These are phyloP conservation scores for Cyanodermella asteris DNA, from an alignment of 2,329 filamentous ascomycete genomes.

Conservation along the genomic window DNA sequence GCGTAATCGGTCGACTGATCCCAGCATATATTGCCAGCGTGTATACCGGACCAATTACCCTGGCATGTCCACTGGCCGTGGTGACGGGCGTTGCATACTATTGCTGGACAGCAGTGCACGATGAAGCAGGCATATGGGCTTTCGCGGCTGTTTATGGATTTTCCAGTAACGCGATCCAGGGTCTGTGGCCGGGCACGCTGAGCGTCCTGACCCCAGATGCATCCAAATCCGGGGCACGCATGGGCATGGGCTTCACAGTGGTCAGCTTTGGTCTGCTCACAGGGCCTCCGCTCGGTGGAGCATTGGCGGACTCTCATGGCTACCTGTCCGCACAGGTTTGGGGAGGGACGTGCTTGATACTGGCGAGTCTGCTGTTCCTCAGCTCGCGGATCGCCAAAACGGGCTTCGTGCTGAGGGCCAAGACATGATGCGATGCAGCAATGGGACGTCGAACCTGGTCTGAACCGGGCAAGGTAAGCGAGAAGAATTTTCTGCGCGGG, in stretches of 20 bases:
- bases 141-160: conserved; percentile 32
- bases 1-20: conserved; percentile 31
- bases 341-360: conserved; percentile 17
- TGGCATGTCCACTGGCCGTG: conserved; percentile 28
- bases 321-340: conserved; percentile 32
- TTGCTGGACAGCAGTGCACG: conserved; percentile 32
- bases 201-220: conserved; percentile 31
- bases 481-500: too few relatives aligned
- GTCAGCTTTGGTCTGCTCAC: conserved; percentile 31
- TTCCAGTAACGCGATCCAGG: conserved; percentile 40
- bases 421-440: too few relatives aligned
- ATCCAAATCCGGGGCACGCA: conserved; percentile 31
- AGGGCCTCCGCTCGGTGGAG: conserved; percentile 32
- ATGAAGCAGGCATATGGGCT: conserved; percentile 16
- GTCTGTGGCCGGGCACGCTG: conserved; percentile 41
- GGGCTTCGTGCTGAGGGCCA: neutral
- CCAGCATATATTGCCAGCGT: conserved; percentile 32
- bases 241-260: conserved; percentile 33
- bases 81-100: conserved; percentile 27
- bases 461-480: too few relatives aligned
- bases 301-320: conserved; percentile 18
- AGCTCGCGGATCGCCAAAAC: conserved; percentile 1
- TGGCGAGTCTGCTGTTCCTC: neutral
- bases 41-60: conserved; percentile 31
- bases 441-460: too few relatives aligned